Base-by-base conservation (phyloP, 2,329 filamentous ascomycete species). In the Fusarium clavum region DNA sequence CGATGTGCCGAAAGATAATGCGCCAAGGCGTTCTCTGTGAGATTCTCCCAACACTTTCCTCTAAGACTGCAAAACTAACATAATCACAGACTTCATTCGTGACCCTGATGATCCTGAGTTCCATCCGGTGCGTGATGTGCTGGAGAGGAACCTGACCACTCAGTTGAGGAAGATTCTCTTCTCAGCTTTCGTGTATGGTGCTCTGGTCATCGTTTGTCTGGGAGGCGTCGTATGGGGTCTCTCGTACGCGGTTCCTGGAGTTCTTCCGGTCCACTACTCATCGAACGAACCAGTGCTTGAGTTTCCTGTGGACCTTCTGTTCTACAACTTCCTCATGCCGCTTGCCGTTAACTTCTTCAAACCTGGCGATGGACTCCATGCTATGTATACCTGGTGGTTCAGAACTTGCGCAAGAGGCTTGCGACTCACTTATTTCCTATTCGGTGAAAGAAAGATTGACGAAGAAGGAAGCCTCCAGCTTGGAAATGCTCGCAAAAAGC, bases 1-100 rank as follows among this genome's bases (percentile, higher is more conserved):
- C 94, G 60, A 98, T 99, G 94, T 99, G 96, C 81, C 91, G 96
- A 68, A 98, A 97, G 83, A 97, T 98, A 63, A 93, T 99, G 91
- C 91, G 96, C 69, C 94, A 90, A 72, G 96, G 96, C 54, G 96
- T 99, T 43, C 85, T 99, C 63, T 98, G 91, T 93, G 84, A 87
- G 91, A 86, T 46, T n/a, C 4, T 18, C 25, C 25, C 9, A 3
- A 25, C 7, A 7, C 34, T 8, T n/a, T 49, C 12, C 16, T 16
- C 24, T 3, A 18, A 46, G 5, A 14, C 16, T 22, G 16, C 20
- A 13, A 13, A 4, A 24, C 69, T 70, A 68, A 79, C 54, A 52
- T 14, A 9, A 9, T 53, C 27, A 3, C 66, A 93, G 91, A 98
- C 83, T 99, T 99, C 79, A 99, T 99, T 75, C 90, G 96, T 68